Conservation (phyloP, 2,329 filamentous ascomycete genomes). For the Hymenoscyphus linearis region DNA sequence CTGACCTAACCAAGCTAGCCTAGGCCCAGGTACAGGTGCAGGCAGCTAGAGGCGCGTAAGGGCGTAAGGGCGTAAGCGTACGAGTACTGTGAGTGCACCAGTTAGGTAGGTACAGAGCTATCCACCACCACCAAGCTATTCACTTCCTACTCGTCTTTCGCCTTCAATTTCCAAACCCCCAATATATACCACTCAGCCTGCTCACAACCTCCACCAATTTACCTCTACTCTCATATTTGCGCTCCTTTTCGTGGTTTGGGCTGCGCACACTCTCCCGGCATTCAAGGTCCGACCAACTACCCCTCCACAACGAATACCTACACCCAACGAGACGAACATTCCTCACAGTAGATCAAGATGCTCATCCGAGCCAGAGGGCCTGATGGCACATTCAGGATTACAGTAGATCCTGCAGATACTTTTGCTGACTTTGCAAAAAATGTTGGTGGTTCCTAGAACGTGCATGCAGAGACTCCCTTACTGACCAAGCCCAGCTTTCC, state of each 20-base stretch:
- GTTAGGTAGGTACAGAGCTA: background rate
- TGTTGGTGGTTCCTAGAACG: constrained; percentile 33
- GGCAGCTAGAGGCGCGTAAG: background rate
- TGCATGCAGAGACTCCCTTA: background rate
- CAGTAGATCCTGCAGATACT: constrained; percentile 65
- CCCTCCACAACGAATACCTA: background rate
- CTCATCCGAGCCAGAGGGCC: constrained; percentile 63
- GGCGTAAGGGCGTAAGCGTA: background rate
- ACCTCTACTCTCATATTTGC: background rate
- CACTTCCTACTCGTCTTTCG: background rate
- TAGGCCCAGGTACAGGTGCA: background rate
- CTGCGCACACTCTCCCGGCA: background rate
- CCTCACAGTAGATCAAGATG: constrained; percentile 46
- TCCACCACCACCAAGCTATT: background rate
- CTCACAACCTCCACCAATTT: background rate
- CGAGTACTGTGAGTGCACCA: no score
- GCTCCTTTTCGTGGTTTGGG: background rate
- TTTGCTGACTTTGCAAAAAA: constrained; percentile 59
- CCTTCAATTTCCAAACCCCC: background rate
- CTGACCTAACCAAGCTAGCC: background rate
- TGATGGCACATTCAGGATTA: constrained; percentile 87
- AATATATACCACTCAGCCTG: background rate
- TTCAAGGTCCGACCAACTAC: background rate
- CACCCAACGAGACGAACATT: constrained; percentile 47
- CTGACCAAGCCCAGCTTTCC: constrained; percentile 43